A percentile compares a stretch with the other conserved stretches of the same genome.
Conservation (phyloP, 2,329 filamentous ascomycete species). For the Clarireedia paspali region DNA sequence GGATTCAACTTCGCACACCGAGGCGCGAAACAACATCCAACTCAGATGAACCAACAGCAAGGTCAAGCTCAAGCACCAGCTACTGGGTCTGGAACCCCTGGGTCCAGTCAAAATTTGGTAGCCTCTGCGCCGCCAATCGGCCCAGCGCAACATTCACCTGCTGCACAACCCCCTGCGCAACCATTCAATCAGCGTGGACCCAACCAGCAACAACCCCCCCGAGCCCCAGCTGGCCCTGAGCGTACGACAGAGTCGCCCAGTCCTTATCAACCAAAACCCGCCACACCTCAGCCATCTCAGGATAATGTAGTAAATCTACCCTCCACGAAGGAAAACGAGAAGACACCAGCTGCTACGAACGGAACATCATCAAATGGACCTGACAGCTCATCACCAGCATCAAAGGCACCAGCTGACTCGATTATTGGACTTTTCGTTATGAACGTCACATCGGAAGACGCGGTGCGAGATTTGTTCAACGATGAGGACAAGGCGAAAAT, state of each 20-base stretch:
- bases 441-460: slow-evolving; percentile 76
- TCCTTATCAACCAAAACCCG: slow-evolving; percentile 35
- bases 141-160: slow-evolving; percentile 24
- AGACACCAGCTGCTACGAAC: slow-evolving; percentile 40
- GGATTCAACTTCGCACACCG: slow-evolving; percentile 99
- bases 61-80: slow-evolving; percentile 29
- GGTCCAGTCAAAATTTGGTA: slow-evolving; percentile 28
- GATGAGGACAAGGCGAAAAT: slow-evolving; percentile 82
- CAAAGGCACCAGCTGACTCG: slow-evolving; percentile 55
- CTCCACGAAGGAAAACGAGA: slow-evolving; percentile 48
- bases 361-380: slow-evolving; percentile 42
- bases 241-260: slow-evolving; percentile 26
- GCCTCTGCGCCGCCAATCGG: slow-evolving; percentile 26
- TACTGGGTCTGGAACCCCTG: slow-evolving; percentile 30
- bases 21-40: slow-evolving; percentile 65
- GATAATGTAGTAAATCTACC: slow-evolving; percentile 28
- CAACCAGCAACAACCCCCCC: slow-evolving; percentile 23
- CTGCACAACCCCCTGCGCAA: slow-evolving; percentile 20
- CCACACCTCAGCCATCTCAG: slow-evolving; percentile 37
- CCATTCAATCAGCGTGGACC: slow-evolving; percentile 24
- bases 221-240: slow-evolving; percentile 25
- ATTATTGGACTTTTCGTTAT: slow-evolving; percentile 85
- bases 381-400: slow-evolving; percentile 47
- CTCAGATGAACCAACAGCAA: slow-evolving; percentile 28
- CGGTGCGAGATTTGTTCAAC: slow-evolving; percentile 71